A percentile compares a stretch with the other conserved stretches of the same genome.
Evolutionary conservation across 345 rosid genomes (phyloP).

Genomic region (Camelina sativa): DNA sequence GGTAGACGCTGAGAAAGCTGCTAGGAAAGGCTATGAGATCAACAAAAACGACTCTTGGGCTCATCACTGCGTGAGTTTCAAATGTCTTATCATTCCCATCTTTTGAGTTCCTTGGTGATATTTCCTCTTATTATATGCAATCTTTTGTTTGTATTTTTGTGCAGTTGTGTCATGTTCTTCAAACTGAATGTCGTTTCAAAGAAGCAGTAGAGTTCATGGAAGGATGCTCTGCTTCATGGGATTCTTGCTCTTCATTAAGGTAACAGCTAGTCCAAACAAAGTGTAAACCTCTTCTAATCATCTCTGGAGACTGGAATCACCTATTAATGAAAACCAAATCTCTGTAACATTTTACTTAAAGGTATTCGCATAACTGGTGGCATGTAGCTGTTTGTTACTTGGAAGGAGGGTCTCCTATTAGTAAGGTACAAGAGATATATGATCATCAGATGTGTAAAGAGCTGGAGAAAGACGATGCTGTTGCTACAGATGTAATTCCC

Average conservation of each 20-base stretch:
- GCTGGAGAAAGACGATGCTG: slow-evolving; percentile 61
- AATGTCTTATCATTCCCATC: neutral
- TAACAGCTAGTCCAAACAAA: slow-evolving; percentile 36
- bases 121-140: neutral
- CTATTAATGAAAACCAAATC: neutral
- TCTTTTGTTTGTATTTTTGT: neutral
- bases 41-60: slow-evolving; percentile 74
- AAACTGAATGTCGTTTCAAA: slow-evolving; percentile 64
- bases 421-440: slow-evolving; percentile 61
- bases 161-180: slow-evolving; percentile 90
- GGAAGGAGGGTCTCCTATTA: slow-evolving; percentile 70
- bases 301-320: neutral
- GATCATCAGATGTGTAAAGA: slow-evolving; percentile 77
- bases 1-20: slow-evolving; percentile 80
- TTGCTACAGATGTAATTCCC: slow-evolving; percentile 52
- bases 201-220: slow-evolving; percentile 88
- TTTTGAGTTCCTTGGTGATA: neutral
- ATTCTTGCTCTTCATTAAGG: slow-evolving; percentile 73
- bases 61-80: slow-evolving; percentile 72
- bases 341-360: slow-evolving; percentile 26
- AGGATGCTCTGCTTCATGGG: slow-evolving; percentile 73
- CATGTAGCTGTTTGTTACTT: slow-evolving; percentile 85
- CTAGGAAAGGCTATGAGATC: slow-evolving; percentile 69
- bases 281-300: neutral
- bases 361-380: slow-evolving; percentile 97